These are phyloP conservation scores for Croton setiger DNA, from an alignment of 441 rosid genomes.

Conservation along the genomic window DNA sequence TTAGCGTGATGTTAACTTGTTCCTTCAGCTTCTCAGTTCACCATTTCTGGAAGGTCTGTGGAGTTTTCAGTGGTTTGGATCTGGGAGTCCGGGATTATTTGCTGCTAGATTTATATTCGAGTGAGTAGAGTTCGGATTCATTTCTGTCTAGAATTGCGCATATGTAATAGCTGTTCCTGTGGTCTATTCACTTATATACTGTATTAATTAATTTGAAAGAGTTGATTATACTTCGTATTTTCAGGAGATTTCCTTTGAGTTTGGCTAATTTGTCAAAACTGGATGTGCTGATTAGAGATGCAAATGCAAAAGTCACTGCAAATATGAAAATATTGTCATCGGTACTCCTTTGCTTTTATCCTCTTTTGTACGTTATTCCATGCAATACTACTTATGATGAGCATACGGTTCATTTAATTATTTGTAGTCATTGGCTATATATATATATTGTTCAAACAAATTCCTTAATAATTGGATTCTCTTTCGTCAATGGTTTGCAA, in stretches of 20 bases:
- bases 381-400: not conserved
- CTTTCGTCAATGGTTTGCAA: not conserved
- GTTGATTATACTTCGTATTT: constrained; percentile 21
- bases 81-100: constrained; percentile 66
- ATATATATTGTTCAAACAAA: constrained; percentile 2
- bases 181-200: too few species aligned
- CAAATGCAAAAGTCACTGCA: constrained; percentile 52
- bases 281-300: constrained; percentile 71
- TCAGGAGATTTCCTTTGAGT: constrained; percentile 73
- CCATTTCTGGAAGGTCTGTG: constrained; percentile 84
- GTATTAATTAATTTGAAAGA: not conserved
- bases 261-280: constrained; percentile 69
- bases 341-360: constrained; percentile 36
- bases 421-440: not conserved
- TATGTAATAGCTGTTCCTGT: too few species aligned
- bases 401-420: not conserved
- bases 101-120: constrained; percentile 64
- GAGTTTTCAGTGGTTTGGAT: constrained; percentile 92
- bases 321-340: constrained; percentile 60
- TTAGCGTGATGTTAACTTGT: constrained; percentile 32
- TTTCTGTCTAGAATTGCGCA: not conserved
- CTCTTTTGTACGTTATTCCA: not conserved
- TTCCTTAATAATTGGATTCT: not conserved
- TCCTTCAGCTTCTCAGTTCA: constrained; percentile 72
- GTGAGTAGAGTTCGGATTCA: constrained; percentile 35